These are phyloP conservation scores for Saccharomyces kudriavzevii DNA, from an alignment of 805 yeast species.

Conservation along the genomic window DNA sequence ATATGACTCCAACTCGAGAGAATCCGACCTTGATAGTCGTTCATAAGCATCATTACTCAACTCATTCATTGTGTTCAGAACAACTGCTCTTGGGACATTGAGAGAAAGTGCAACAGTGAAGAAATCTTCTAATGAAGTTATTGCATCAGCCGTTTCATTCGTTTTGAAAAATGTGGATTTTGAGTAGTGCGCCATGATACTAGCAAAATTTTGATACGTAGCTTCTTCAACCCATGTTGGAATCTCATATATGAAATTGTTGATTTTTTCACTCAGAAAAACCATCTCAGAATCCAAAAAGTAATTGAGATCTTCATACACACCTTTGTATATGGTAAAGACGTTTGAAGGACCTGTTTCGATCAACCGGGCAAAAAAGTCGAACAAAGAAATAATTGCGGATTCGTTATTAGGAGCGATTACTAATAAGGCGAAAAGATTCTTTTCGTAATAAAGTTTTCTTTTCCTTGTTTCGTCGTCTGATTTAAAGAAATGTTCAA, in stretches of 20 bases:
- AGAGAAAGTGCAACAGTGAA: slow-evolving; percentile 14
- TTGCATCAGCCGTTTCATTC: slow-evolving; percentile 8
- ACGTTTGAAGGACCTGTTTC: slow-evolving; percentile 12
- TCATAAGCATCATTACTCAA: slow-evolving; percentile 23
- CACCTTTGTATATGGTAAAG: slow-evolving; percentile 3
- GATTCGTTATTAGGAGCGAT: slow-evolving; percentile 10
- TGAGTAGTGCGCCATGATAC: slow-evolving; percentile 29
- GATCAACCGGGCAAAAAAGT: slow-evolving; percentile 10
- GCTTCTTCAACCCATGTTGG: slow-evolving; percentile 29
- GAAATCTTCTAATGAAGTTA: slow-evolving; percentile 14
- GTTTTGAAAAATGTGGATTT: slow-evolving; percentile 17
- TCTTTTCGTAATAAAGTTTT: slow-evolving; percentile 5
- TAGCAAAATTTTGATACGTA: slow-evolving; percentile 28
- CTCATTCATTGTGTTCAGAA: slow-evolving; percentile 28
- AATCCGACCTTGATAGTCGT: slow-evolving; percentile 9
- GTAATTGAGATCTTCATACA: slow-evolving; percentile 4
- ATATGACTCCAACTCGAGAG: slow-evolving; percentile 10
- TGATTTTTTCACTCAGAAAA: slow-evolving; percentile 20
- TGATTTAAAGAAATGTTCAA: slow-evolving; percentile 5
- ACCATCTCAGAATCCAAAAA: slow-evolving; percentile 5
- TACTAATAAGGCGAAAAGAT: slow-evolving; percentile 8
- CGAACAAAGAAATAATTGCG: slow-evolving; percentile 12
- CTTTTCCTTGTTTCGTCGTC: slow-evolving; percentile 2
- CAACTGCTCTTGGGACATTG: slow-evolving; percentile 15
- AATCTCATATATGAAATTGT: slow-evolving; percentile 29